These are phyloP conservation scores for Rubus parviflorus DNA, from an alignment of 306 rosid genomes.

Conservation along the genomic window DNA sequence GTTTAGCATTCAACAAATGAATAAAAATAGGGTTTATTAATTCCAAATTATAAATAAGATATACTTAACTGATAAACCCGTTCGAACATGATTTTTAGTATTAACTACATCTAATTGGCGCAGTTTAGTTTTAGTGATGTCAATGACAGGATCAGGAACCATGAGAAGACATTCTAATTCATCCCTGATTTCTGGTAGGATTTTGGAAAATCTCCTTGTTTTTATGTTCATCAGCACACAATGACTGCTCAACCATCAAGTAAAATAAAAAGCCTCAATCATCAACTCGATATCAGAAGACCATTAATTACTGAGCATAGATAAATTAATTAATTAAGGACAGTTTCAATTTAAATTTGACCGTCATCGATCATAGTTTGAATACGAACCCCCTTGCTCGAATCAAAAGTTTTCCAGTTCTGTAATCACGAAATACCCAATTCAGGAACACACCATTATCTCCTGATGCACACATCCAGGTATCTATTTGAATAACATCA, in stretches of 20 bases:
- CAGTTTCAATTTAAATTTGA: neutral
- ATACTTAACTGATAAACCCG: neutral
- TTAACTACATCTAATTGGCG: neutral
- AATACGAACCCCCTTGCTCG: conserved; percentile 60
- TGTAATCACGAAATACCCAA: conserved; percentile 65
- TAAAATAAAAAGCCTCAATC: neutral
- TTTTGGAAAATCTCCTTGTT: neutral
- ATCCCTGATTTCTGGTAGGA: neutral
- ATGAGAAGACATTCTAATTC: neutral
- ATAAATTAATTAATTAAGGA: neutral
- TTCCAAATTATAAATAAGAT: neutral
- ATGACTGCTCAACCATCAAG: neutral
- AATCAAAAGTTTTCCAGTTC: conserved; percentile 61
- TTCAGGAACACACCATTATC: conserved; percentile 80
- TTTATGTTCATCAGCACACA: neutral
- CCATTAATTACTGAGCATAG: neutral
- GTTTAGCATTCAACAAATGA: too few species aligned
- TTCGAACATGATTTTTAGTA: neutral
- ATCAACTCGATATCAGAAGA: neutral
- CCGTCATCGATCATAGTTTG: neutral
- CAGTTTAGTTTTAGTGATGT: neutral
- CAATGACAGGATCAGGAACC: neutral
- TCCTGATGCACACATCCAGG: conserved; percentile 67
- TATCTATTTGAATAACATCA: conserved; percentile 48
- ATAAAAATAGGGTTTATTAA: too few species aligned